phyloP scores from a whole-genome alignment of 2,329 filamentous ascomycete genomes.

The Microsporum canis region DNA sequence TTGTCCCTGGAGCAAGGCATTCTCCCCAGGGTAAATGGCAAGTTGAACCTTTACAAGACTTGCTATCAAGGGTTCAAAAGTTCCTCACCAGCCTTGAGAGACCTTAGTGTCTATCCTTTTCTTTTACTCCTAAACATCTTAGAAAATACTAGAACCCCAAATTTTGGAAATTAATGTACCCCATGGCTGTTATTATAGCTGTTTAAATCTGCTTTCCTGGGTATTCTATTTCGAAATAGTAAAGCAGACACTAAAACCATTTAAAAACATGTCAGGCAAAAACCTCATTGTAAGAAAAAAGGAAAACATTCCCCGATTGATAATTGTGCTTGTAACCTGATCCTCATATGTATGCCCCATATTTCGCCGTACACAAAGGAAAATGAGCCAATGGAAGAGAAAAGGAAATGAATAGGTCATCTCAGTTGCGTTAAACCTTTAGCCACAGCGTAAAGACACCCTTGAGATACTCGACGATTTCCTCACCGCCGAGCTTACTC shows the following conservation, averaged over 20 bases:
- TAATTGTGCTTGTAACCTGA: constrained; percentile 1
- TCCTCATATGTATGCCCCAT: constrained; percentile 6
- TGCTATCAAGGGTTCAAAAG: constrained; percentile 25
- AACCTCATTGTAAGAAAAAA: neutral
- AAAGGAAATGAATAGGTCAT: constrained; percentile 7
- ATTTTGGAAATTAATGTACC: neutral
- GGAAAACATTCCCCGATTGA: neutral
- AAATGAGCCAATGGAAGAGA: constrained; percentile 9
- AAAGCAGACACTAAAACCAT: neutral
- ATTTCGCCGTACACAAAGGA: constrained; percentile 11
- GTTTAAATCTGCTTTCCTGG: neutral
- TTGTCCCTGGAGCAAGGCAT: constrained; percentile 40
- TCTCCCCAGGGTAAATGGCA: constrained; percentile 41
- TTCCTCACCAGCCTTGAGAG: constrained; percentile 24
- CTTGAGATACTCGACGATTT: constrained; percentile 95
- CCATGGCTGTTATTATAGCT: neutral
- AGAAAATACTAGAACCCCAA: neutral
- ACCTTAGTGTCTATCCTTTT: neutral
- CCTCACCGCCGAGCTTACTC: constrained; percentile 84
- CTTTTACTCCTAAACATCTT: neutral
- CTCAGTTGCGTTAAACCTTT: constrained; percentile 47
- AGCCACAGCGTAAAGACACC: constrained; percentile 67
- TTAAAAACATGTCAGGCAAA: neutral
- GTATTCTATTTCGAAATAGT: neutral
- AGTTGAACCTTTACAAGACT: constrained; percentile 26